Base-by-base conservation (phyloP, 352 stramenopile genomes). In the Paralagenidium karlingii region DNA sequence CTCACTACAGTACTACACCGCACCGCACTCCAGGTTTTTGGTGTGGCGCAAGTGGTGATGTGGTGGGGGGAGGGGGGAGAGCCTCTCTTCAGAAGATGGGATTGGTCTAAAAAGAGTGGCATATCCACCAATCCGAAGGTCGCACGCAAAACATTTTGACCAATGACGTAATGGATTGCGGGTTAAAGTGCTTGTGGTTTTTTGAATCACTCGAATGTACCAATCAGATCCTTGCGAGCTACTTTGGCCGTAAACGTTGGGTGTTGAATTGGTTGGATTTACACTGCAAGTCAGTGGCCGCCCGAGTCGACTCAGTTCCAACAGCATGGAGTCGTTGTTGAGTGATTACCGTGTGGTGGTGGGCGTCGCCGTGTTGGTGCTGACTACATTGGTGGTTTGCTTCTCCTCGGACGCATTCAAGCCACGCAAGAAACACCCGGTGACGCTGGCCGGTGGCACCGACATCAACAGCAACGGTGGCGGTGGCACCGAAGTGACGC, bases 331-430 rank as follows among this genome's bases (percentile, higher is more conserved):
- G 44, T 38, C 55, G 32, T 48, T 80, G 18, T 40, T 61, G 48
- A 52, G 46, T 47, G 50, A 52, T 25, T 62, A 79, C 51, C 64
- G 62, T 36, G 54, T 82, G 41, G 40, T 78, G 24, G 28, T 73
- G 19, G 65, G 55, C 40, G 50, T 71, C 11, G 60, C 57, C 21
- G 42, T 82, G 15, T 62, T 82, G 27, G 48, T 67, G 2, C 65
- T 51, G 22, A 69, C 66, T 34, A 76, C 43, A 65, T 19, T 41
- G 65, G 34, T 25, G 54, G 9, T 31, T 83, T 8, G 47, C 51
- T n/a, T 55, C 39, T 34, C 16, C n/a, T 51, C 58, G 2, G 47
- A 34, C 22, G 47, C 34, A 24, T 43, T 81, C 42, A 67, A 67
- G 53, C 53, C 67, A 26, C 60, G 58, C 30, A 42, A 55, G 22